Base-by-base conservation (phyloP, 2,329 filamentous ascomycete genomes). In the Escovopsis sp. region DNA sequence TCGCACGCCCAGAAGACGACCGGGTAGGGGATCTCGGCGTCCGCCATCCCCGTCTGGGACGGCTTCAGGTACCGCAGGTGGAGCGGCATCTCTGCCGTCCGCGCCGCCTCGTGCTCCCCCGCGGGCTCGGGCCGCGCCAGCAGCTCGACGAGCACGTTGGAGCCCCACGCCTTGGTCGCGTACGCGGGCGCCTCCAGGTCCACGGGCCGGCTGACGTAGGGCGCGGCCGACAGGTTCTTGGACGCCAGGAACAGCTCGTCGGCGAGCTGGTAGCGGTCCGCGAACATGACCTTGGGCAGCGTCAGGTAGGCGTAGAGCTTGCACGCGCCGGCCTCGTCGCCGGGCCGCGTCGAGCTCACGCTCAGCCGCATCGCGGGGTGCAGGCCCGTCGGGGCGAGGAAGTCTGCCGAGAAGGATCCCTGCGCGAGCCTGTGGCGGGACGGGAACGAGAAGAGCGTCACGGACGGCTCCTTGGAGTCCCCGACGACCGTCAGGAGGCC, bases 181-280 rank as follows among this genome's bases (percentile, higher is more conserved):
- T 93, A 96, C 52, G 82, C 81, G 1, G 89, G 89, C 0, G 86
- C 87, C 64, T 96, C 89, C 42, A 96, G 78, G 51, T 96, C 88
- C 6, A 88, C 83, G 18, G 85, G 84, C 11, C 83, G 74, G 26
- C 77, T 78, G 12, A 85, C 72, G 48, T 81, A 76, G 37, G 72
- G 77, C 35, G 93, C 64, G 2, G 73, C 67, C 3, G 71, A 68
- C 18, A 95, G 70, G 55, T 93, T 85, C 53, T 94, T 86, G 1
- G 85, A 88, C 4, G 75, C 61, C 28, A 94, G 71, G 62, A 93
- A 91, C 5, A 94, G 69, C 0, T 73, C 62, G 57, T 88, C 84
- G 23, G 67, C 69, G 46, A 95, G 73, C 60, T 94, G 86, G 62
- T 94, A 93, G 55, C 80, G 80, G 65, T 96, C 89, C 34, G 83